These are phyloP conservation scores for Mycena polygramma DNA, from an alignment of 768 basidiomycete species.

Conservation along the genomic window DNA sequence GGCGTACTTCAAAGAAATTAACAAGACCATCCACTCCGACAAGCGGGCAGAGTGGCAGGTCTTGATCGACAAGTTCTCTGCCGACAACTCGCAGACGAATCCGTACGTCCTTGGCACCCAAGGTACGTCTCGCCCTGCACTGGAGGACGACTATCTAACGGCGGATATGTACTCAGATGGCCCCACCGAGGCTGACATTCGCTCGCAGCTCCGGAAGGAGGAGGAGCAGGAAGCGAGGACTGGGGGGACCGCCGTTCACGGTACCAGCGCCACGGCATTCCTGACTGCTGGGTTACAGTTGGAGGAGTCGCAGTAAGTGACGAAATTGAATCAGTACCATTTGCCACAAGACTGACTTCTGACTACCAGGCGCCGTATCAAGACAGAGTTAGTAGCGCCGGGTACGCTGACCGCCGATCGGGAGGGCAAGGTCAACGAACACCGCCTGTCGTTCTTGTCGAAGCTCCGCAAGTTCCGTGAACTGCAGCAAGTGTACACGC, in stretches of 20 bases:
- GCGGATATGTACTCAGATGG: too few relatives aligned
- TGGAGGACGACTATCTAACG: too few relatives aligned
- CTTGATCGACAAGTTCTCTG: too few relatives aligned
- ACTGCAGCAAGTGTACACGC: background rate
- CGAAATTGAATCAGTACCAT: too few relatives aligned
- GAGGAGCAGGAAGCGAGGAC: background rate
- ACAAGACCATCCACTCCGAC: too few relatives aligned
- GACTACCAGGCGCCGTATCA: background rate
- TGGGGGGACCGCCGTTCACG: background rate
- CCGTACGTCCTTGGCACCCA: too few relatives aligned
- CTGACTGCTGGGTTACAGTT: slow-evolving; percentile 11
- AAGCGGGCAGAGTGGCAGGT: too few relatives aligned
- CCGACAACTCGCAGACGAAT: too few relatives aligned
- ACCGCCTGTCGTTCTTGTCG: background rate
- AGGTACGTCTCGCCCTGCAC: too few relatives aligned
- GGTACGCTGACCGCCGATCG: background rate
- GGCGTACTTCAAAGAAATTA: too few relatives aligned
- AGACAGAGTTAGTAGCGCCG: background rate
- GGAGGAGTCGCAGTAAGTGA: slow-evolving; percentile 14
- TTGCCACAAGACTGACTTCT: too few relatives aligned
- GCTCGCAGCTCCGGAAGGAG: slow-evolving; percentile 13
- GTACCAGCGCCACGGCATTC: slow-evolving; percentile 3
- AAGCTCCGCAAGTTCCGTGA: background rate
- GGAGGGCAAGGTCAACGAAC: background rate
- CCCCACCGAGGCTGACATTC: slow-evolving; percentile 21